These are phyloP conservation scores for Tetrapisispora phaffii DNA, from an alignment of 805 yeast genomes.

Conservation along the genomic window DNA sequence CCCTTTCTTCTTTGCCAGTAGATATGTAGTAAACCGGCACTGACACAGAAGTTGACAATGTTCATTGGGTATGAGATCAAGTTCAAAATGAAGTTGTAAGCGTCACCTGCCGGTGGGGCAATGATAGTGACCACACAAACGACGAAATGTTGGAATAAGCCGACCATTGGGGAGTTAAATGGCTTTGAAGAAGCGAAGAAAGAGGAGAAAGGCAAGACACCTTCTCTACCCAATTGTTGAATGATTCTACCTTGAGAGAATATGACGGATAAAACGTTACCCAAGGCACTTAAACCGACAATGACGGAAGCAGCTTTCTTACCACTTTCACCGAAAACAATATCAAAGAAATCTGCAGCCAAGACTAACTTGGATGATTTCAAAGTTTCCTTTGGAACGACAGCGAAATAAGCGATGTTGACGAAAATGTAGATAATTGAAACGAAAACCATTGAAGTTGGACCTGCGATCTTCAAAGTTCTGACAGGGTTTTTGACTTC, in stretches of 20 bases:
- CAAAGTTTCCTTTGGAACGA: slow-evolving; percentile 58
- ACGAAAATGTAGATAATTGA: slow-evolving; percentile 64
- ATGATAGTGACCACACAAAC: slow-evolving; percentile 63
- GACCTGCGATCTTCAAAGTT: slow-evolving; percentile 65
- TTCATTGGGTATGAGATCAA: slow-evolving; percentile 75
- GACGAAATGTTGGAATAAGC: slow-evolving; percentile 66
- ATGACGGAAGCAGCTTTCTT: slow-evolving; percentile 67
- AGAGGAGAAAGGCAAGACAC: slow-evolving; percentile 62
- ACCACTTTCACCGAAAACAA: slow-evolving; percentile 60
- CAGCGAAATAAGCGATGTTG: slow-evolving; percentile 73
- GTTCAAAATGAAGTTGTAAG: slow-evolving; percentile 71
- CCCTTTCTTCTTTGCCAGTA: slow-evolving; percentile 45
- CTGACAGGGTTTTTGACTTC: slow-evolving; percentile 67
- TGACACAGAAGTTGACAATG: slow-evolving; percentile 58
- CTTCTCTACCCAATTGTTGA: slow-evolving; percentile 76
- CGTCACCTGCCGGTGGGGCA: slow-evolving; percentile 84
- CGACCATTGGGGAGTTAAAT: slow-evolving; percentile 62
- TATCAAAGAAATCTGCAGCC: slow-evolving; percentile 66
- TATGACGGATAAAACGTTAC: slow-evolving; percentile 71
- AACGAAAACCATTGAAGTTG: slow-evolving; percentile 52
- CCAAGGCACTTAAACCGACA: slow-evolving; percentile 73
- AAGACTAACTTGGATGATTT: slow-evolving; percentile 55
- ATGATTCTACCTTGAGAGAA: slow-evolving; percentile 75
- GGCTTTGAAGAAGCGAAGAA: slow-evolving; percentile 67
- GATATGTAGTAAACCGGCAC: slow-evolving; percentile 47